Base-by-base conservation (phyloP, 768 basidiomycete species). In the Collybia sordida region DNA sequence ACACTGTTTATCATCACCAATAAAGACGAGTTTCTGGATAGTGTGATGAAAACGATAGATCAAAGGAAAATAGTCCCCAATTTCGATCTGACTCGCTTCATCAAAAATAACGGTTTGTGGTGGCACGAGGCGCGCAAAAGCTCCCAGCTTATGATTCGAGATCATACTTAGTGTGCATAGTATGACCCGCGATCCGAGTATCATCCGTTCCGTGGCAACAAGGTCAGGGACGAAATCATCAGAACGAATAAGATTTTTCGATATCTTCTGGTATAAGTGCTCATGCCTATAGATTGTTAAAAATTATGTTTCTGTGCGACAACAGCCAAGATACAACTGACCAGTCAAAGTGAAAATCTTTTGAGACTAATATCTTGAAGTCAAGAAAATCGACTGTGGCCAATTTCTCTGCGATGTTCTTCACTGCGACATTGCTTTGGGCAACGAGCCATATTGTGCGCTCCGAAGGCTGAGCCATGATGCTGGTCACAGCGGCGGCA, bases 391-490 rank as follows among this genome's bases (percentile, higher is more conserved):
- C 67, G 52, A 77, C 68, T 1, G 71, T 63, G 2, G 69, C 73
- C 11, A 90, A 62, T 57, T 86, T 89, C 58, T 87, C 86, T 15
- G 88, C 88, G 55, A 90, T 86, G 54, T 89, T 89, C 64, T 87
- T 89, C 28, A 90, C 86, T 25, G 87, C 88, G 46, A 90, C 79
- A 63, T 90, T 90, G 8, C 85, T 85, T 53, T 89, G 86, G 3
- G 88, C 84, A 45, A 84, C 67, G 7, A 90, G 73, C 82, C 85
- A 90, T 8, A 87, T 66, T 0, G 78, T 73, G 3, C 49, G 48
- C 6, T 28, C 42, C 36, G 65, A 61, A 0, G 61, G 53, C 23
- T 63, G 64, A 1, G 47, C 49, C 17, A 71, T 60, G 44, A 72
- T 62, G 47, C 69, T 73, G 0, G 66, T 59, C 3, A 78, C 71